Evolutionary conservation across 352 stramenopile genomes (phyloP).

Genomic region (Phytopythium chamaehyphon): DNA sequence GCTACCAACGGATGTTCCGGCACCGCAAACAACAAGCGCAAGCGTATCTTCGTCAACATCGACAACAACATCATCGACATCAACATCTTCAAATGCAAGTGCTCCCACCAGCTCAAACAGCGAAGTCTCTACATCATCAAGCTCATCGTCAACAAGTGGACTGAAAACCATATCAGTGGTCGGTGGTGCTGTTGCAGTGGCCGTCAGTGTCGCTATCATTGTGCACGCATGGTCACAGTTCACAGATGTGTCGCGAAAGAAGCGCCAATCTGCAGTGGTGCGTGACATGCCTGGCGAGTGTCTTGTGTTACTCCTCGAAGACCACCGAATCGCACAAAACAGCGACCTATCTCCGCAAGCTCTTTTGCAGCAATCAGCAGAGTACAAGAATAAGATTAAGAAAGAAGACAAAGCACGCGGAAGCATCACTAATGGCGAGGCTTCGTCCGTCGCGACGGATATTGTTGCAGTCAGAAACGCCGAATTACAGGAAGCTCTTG

Average conservation of each 20-base stretch:
- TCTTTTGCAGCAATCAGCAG: conserved; percentile 23
- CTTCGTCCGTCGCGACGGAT: no score
- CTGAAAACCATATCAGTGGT: conserved; percentile 61
- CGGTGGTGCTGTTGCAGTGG: conserved; percentile 72
- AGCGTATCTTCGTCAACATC: conserved; percentile 2
- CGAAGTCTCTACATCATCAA: background rate
- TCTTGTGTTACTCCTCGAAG: conserved; percentile 68
- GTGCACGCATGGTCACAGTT: conserved; percentile 82
- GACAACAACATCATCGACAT: background rate
- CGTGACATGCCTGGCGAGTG: conserved; percentile 71
- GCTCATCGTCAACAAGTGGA: conserved; percentile 8
- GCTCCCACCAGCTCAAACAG: background rate
- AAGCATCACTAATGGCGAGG: conserved; percentile 2
- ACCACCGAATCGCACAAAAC: conserved; percentile 33
- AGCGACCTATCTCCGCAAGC: conserved; percentile 20
- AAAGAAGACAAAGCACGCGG: conserved; percentile 13
- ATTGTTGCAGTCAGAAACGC: background rate
- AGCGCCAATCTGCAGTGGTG: conserved; percentile 62
- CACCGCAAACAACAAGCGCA: conserved; percentile 1
- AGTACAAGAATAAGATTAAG: conserved; percentile 14
- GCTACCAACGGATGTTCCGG: conserved; percentile 1
- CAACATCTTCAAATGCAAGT: background rate
- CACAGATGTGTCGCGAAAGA: conserved; percentile 59
- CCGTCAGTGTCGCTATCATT: conserved; percentile 70
- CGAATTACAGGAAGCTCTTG: conserved; percentile 7